Percentiles rank a stretch among this genome's conserved stretches.
Conservation (phyloP, 1,139 yeast species). For the Kodamaea fungicola region DNA sequence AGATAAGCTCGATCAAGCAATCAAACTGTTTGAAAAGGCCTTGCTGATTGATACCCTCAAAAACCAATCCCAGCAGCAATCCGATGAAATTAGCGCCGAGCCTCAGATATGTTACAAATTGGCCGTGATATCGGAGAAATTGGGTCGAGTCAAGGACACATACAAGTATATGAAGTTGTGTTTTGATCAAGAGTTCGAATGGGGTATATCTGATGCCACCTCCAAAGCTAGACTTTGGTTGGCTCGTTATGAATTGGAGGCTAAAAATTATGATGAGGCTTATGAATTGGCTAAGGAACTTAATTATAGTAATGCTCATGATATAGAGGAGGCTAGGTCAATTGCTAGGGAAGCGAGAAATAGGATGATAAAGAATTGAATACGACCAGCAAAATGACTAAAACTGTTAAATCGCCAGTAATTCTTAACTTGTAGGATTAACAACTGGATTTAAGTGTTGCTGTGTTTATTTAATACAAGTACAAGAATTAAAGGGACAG, state of each 20-base stretch:
- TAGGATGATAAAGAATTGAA: conserved; percentile 28
- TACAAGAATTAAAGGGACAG: too few species aligned
- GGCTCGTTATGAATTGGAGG: conserved; percentile 63
- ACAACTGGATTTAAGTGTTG: too few species aligned
- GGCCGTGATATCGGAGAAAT: conserved; percentile 63
- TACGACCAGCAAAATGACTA: too few species aligned
- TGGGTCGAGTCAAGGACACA: conserved; percentile 52
- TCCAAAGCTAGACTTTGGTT: conserved; percentile 86
- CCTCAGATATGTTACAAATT: conserved; percentile 61
- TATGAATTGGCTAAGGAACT: conserved; percentile 72
- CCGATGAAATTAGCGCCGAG: conserved; percentile 22
- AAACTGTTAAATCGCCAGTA: too few species aligned
- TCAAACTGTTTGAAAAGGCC: conserved; percentile 55
- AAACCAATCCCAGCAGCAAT: conserved; percentile 5
- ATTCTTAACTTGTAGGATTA: too few species aligned
- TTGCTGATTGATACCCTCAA: conserved; percentile 42
- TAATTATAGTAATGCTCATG: conserved; percentile 76
- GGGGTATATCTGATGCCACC: conserved; percentile 74
- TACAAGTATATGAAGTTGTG: conserved; percentile 69
- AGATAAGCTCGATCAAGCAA: conserved; percentile 62
- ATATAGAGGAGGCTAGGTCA: conserved; percentile 83
- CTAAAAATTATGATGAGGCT: conserved; percentile 62
- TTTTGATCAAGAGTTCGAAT: conserved; percentile 61
- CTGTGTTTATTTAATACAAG: too few species aligned
- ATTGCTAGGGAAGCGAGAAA: conserved; percentile 71